Base-by-base conservation (phyloP, 2,329 filamentous ascomycete genomes). In the Teratosphaeria gauchensis region DNA sequence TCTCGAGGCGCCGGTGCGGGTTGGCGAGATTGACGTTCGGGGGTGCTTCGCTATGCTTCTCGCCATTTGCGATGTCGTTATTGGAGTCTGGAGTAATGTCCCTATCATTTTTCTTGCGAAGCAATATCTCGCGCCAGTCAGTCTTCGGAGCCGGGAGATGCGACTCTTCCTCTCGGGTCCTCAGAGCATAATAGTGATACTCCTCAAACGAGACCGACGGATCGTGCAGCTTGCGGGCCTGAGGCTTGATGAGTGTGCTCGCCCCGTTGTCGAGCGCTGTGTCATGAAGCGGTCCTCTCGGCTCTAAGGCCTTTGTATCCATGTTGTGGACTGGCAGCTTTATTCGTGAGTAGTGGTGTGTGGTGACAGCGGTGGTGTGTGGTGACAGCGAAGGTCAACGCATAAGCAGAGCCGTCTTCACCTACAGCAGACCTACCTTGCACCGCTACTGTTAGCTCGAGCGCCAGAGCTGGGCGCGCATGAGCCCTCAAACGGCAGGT, bases 211-310 rank as follows among this genome's bases (percentile, higher is more conserved):
- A 60, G 31, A 68, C 64, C 21, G 54, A 57, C 12, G 64, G 57
- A 56, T 68, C 66, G 61, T 71, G 63, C 1, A 68, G 63, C 32
- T 67, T 68, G 24, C 68, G 64, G 7, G 59, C 63, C 57, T 70
- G 68, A 0, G 68, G 68, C 54, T 62, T 63, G 60, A 70, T 67
- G 58, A 19, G 16, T 19, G 24, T 53, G 32, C 52, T 53, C n/a
- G 42, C 2, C 12, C 12, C 14, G 5, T 16, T 16, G n/a, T 21
- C n/a, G 42, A n/a, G n/a, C 16, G 16, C 5, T 19, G n/a, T 48
- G n/a, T 48, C 42, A 9, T 48, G n/a, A 9, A 21, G n/a, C 16
- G 9, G n/a, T 21, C 21, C n/a, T 4, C n/a, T 48, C 42, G 7
- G 42, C n/a, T 24, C 9, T 48, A 16, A 48, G 42, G 9, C 16